These are phyloP conservation scores for Ophiostoma himal-ulmi DNA, from an alignment of 2,329 filamentous ascomycete genomes.

Conservation along the genomic window DNA sequence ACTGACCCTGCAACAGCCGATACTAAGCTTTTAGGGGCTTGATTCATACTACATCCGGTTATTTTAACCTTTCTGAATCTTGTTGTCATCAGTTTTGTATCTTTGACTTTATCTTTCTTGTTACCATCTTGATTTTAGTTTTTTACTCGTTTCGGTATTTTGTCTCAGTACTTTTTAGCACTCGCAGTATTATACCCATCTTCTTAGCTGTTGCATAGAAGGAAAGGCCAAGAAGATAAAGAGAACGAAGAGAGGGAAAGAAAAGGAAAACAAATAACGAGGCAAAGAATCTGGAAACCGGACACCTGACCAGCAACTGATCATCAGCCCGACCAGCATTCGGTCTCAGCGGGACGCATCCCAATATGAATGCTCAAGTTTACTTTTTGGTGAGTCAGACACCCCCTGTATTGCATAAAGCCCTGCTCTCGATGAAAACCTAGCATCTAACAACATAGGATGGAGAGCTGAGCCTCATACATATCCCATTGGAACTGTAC, in stretches of 20 bases:
- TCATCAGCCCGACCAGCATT: neutral
- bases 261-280: neutral
- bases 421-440: neutral
- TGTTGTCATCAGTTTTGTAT: neutral
- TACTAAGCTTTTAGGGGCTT: constrained; percentile 6
- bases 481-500: constrained; percentile 78
- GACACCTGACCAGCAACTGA: neutral
- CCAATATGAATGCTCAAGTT: constrained; percentile 52
- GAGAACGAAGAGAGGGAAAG: neutral
- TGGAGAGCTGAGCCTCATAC: constrained; percentile 78
- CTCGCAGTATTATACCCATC: neutral
- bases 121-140: neutral
- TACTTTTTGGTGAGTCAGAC: constrained; percentile 48
- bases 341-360: neutral
- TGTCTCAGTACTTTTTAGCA: neutral
- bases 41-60: neutral
- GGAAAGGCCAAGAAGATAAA: neutral
- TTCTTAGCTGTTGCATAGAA: neutral
- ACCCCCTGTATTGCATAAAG: neutral
- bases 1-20: constrained; percentile 6
- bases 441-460: constrained; percentile 51
- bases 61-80: neutral
- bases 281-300: neutral
- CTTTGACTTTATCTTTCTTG: neutral
- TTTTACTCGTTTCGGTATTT: neutral